Evolutionary conservation across 2,329 filamentous ascomycete species (phyloP).

Genomic region (Diaporthe batatas): DNA sequence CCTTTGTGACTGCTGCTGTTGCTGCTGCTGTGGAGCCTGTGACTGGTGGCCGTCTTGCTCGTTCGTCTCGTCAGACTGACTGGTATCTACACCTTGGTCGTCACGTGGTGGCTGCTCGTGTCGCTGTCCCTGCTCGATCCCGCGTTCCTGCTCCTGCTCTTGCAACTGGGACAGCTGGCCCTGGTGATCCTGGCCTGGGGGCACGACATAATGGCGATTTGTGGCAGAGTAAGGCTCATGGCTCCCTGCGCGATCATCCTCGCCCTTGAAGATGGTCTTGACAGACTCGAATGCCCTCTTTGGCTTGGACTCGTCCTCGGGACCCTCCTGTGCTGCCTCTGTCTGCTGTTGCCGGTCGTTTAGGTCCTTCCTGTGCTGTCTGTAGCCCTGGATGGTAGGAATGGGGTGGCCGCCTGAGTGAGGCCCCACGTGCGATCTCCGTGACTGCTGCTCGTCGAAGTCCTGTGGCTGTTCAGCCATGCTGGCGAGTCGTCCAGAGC

Average conservation of each 20-base stretch:
- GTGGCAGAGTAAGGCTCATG: conserved; percentile 54
- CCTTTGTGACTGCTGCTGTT: conserved; percentile 33
- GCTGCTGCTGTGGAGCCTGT: conserved; percentile 38
- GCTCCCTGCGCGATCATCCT: conserved; percentile 48
- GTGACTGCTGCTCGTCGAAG: conserved; percentile 50
- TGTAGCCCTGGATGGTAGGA: conserved; percentile 64
- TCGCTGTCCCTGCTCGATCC: not conserved
- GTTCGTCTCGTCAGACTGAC: not conserved
- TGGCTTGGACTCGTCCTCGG: conserved; percentile 52
- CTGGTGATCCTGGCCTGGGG: conserved; percentile 30
- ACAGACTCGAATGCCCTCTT: conserved; percentile 53
- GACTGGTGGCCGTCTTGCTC: conserved; percentile 17
- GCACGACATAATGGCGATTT: conserved; percentile 50
- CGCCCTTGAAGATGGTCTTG: conserved; percentile 53
- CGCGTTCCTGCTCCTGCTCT: not conserved
- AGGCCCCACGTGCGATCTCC: conserved; percentile 54
- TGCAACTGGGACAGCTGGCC: conserved; percentile 37
- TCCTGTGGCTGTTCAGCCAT: conserved; percentile 55
- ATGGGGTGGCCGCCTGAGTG: conserved; percentile 60
- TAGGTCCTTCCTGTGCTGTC: conserved; percentile 61
- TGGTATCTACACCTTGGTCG: conserved; percentile 5
- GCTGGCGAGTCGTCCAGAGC: conserved; percentile 32
- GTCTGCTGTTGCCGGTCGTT: conserved; percentile 53
- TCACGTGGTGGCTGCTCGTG: not conserved
- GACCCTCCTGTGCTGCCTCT: conserved; percentile 48